Evolutionary conservation across 148 eudicot species (phyloP), one percentile per base, ranked within the genome.

Genomic region (Fallopia convolvulus): DNA sequence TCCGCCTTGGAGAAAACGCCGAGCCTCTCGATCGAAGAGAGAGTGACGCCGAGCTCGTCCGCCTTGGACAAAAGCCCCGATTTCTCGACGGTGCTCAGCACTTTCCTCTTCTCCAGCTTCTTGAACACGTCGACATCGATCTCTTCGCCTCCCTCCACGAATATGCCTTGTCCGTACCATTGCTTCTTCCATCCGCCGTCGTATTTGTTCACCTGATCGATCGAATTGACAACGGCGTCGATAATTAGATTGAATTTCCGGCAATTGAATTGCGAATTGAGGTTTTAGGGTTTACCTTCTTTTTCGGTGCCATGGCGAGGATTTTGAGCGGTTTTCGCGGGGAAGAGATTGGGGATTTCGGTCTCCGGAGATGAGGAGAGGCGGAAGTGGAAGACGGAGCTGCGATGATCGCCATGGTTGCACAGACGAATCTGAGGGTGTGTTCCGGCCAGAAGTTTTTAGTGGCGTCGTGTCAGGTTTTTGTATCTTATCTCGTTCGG

Each of bases 151-250:
- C 93, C 93, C 84, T 95, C 99, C 52, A 73, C 86, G 76, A 95
- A 95, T 0, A 95, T 8, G 30, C 99, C 99, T 10, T 96, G 94
- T 20, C 99, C 99, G 42, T 86, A 95, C 97, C 97, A 95, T 73
- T 92, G 20, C 41, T 95, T 95, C 60, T 87, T 75, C 99, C 99
- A 95, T 5, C 26, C 58, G 0, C 81, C 46, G 46, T 92, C 99
- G 76, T 86, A 95, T 74, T 91, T 95, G 85, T 95, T 85, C 83
- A 94, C 97, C 99, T 94, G 89, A 74, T 74, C 15, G 55, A 77
- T 36, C 18, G 8, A 26, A 20, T 55, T 20, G 3, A 50, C 6
- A 8, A 30, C 2, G 60, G 36, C 52, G 21, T 1, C 32, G 70
- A 55, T 18, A 53, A 53, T 46, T 26, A 30, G 42, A 4, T 15